phyloP scores from a whole-genome alignment of 805 yeast genomes.

The Hanseniaspora occidentalis region DNA sequence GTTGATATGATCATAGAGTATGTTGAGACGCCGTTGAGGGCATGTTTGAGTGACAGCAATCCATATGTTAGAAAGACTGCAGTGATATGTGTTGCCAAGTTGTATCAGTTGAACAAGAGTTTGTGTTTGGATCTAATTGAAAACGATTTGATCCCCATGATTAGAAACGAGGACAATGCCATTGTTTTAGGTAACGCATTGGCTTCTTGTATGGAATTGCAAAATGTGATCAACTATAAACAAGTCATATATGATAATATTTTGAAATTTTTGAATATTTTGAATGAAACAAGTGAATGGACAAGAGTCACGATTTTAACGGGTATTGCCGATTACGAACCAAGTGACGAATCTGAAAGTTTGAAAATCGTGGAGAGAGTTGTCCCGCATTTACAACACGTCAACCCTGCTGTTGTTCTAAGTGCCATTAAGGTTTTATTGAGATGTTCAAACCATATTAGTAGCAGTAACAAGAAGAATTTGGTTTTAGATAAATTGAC shows the following conservation, averaged over 20 bases:
- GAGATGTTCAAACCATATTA: constrained; percentile 45
- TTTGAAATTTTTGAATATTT: constrained; percentile 60
- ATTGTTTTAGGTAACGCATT: constrained; percentile 96
- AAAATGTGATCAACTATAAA: constrained; percentile 23
- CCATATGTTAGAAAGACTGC: constrained; percentile 98
- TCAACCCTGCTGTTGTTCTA: constrained; percentile 87
- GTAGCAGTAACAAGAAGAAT: constrained; percentile 26
- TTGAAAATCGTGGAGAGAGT: constrained; percentile 79
- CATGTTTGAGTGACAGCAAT: constrained; percentile 81
- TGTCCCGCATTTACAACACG: constrained; percentile 92
- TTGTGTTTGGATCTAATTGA: constrained; percentile 77
- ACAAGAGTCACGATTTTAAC: constrained; percentile 84
- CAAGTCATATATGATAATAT: constrained; percentile 27
- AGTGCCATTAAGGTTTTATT: constrained; percentile 72
- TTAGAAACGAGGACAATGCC: constrained; percentile 74
- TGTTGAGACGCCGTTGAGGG: constrained; percentile 76
- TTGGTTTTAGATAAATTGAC: constrained; percentile 55
- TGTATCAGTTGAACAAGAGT: constrained; percentile 72
- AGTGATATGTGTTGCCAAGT: constrained; percentile 90
- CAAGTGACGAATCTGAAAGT: constrained; percentile 52
- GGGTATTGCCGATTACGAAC: constrained; percentile 60
- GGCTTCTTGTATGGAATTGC: constrained; percentile 58
- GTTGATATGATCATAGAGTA: constrained; percentile 94
- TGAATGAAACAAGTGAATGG: constrained; percentile 99
- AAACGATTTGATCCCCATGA: constrained; percentile 47